Conservation (phyloP, 257 asterid species). For the Solanum chiquidenum region DNA sequence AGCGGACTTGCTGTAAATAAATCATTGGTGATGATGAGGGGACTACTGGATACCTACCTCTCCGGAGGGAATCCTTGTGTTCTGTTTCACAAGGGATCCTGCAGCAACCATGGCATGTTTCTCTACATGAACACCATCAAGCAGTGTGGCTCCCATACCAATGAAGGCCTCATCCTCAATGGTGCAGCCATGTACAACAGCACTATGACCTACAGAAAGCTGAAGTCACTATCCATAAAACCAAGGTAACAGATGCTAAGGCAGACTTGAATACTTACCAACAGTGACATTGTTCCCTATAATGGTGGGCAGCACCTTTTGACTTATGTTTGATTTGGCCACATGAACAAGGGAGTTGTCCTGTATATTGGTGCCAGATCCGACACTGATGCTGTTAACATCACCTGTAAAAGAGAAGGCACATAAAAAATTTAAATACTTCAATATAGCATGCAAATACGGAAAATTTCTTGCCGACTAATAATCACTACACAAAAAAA, state of each 20-base stretch:
- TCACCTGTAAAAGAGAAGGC: constrained; percentile 40
- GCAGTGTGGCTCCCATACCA: constrained; percentile 86
- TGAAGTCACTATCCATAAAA: background rate
- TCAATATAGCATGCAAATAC: background rate
- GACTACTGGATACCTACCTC: constrained; percentile 12
- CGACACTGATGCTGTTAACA: constrained; percentile 58
- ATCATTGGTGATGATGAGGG: background rate
- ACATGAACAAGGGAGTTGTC: constrained; percentile 82
- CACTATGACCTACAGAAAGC: constrained; percentile 64
- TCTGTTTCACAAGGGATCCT: constrained; percentile 79
- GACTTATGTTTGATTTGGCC: constrained; percentile 61
- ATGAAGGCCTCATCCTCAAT: constrained; percentile 83
- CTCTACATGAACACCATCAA: constrained; percentile 82
- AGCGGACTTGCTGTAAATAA: background rate
- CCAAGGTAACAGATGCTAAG: background rate
- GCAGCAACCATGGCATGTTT: constrained; percentile 93
- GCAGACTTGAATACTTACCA: constrained; percentile 31
- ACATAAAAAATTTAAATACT: background rate
- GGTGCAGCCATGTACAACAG: constrained; percentile 77
- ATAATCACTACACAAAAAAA: background rate
- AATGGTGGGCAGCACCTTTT: constrained; percentile 66
- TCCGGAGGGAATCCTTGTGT: constrained; percentile 39
- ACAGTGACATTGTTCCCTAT: constrained; percentile 71
- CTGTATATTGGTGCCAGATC: constrained; percentile 73
- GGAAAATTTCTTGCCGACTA: background rate